Percentiles rank a stretch among this genome's conserved stretches.
Conservation (phyloP, 495 filamentous ascomycete species). For the Clohesyomyces aquaticus region DNA sequence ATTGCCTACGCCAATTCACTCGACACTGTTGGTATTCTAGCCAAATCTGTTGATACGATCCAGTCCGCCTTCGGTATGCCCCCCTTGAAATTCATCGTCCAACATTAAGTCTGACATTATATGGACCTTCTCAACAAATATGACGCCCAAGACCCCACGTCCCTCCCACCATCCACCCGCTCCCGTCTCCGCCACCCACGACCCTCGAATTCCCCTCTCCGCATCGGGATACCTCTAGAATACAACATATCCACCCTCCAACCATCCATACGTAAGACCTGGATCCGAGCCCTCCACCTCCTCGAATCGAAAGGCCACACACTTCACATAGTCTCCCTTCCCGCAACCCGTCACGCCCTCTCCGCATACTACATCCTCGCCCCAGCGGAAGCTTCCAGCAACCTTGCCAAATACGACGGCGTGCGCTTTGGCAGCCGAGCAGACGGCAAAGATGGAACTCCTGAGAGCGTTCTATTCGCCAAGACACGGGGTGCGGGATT, state of each 20-base stretch:
- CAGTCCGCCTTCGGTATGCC: constrained; percentile 59
- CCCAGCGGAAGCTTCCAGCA: constrained; percentile 92
- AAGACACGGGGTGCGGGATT: constrained; percentile 72
- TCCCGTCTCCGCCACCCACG: not conserved
- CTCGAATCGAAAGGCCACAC: constrained; percentile 67
- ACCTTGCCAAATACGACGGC: constrained; percentile 97
- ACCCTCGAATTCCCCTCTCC: constrained; percentile 38
- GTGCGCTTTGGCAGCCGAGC: constrained; percentile 76
- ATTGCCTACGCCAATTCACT: constrained; percentile 94
- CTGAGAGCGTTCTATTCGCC: constrained; percentile 65
- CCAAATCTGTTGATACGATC: constrained; percentile 54
- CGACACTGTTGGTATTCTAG: constrained; percentile 88
- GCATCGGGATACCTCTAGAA: constrained; percentile 79
- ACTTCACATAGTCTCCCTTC: constrained; percentile 77
- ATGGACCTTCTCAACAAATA: constrained; percentile 58
- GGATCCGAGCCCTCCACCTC: constrained; percentile 61
- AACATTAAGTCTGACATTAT: not conserved
- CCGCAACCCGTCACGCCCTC: constrained; percentile 80
- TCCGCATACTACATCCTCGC: constrained; percentile 95
- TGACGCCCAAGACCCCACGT: constrained; percentile 80
- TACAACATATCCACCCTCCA: constrained; percentile 88
- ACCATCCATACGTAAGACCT: constrained; percentile 66
- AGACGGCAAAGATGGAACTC: constrained; percentile 39
- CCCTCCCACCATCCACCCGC: constrained; percentile 58
- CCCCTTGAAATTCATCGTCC: not conserved